Evolutionary conservation across 1,284 basidiomycete species (phyloP), one percentile per base, ranked within the genome.

Genomic region (Fistulinella cinereoalba): DNA sequence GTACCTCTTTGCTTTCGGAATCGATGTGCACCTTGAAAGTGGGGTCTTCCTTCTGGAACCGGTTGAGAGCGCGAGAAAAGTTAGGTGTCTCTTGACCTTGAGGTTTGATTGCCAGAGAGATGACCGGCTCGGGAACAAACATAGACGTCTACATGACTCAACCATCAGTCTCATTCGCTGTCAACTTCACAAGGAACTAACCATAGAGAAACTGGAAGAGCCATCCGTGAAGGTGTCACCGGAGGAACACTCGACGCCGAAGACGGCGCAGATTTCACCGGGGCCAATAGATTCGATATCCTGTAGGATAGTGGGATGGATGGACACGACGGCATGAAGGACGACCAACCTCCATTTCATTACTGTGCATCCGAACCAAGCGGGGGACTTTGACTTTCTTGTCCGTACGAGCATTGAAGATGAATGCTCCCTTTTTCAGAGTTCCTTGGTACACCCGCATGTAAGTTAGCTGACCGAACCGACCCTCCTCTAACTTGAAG

Each of bases 261-360:
- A 99, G 72, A 97, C 98, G 44, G 97, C 97, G 65, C 97, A 99
- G 55, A 99, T 99, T 75, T 99, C 97, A 46, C 97, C 97, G n/a
- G 96, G 92, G 0, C 92, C 92, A 57, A 99, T 90, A 31, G 83
- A 81, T 37, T 96, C 88, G 49, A 99, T 89, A 60, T 99, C 97
- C 85, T 89, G 46, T 16, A 44, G 24, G 18, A 9, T 36, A 18
- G 11, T 22, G 47, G 19, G 46, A 11, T 55, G 6, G 10, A 18
- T 21, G 12, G 22, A 45, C 18, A 31, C 37, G 18, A 33, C 9
- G 10, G 9, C 28, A 23, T 37, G 36, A 10, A 19, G n/a, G 4
- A 29, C 16, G 0, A 48, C 59, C 1, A 41, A 86, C 87, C 81
- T 99, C 97, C 97, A 99, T 98, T 71, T 99, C 96, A 62, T 99